Percentiles rank a stretch among this genome's conserved stretches.
These are phyloP conservation scores for Populus tomentosa DNA, from an alignment of 441 rosid genomes.

Conservation along the genomic window DNA sequence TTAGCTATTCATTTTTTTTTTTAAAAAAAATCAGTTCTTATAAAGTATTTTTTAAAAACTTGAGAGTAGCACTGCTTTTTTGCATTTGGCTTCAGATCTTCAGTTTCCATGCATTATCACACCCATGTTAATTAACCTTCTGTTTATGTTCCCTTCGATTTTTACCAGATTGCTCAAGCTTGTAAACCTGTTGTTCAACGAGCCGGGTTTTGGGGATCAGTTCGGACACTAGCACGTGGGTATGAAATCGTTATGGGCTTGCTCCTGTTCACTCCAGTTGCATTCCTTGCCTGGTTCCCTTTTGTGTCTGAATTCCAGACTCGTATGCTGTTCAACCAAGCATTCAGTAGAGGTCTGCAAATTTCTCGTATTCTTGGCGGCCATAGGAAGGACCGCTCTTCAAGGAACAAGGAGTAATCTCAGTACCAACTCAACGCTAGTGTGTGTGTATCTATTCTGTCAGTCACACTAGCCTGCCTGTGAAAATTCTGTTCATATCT, in stretches of 20 bases:
- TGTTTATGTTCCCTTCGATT: neutral
- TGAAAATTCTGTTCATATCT: conserved; percentile 9
- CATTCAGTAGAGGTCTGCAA: conserved; percentile 98
- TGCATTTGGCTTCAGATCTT: neutral
- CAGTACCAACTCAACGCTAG: neutral
- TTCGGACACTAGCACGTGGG: conserved; percentile 88
- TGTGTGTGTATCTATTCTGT: too few species aligned
- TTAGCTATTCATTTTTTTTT: too few species aligned
- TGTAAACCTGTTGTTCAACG: conserved; percentile 64
- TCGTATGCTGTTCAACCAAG: conserved; percentile 99
- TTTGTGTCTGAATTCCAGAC: conserved; percentile 98
- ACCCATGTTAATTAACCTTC: neutral
- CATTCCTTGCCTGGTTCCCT: conserved; percentile 98
- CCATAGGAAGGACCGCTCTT: conserved; percentile 73
- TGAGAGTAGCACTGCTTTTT: too few species aligned
- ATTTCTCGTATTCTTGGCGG: conserved; percentile 99
- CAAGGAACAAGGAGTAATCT: conserved; percentile 73
- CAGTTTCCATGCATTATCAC: neutral
- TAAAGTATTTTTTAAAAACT: too few species aligned
- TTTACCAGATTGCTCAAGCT: conserved; percentile 79
- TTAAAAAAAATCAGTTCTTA: too few species aligned
- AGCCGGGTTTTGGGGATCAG: conserved; percentile 92
- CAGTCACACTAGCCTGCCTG: neutral
- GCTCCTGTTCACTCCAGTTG: conserved; percentile 93
- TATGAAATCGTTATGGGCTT: conserved; percentile 93